Base-by-base conservation (phyloP, 2,329 filamentous ascomycete genomes). In the Nemania serpens region DNA sequence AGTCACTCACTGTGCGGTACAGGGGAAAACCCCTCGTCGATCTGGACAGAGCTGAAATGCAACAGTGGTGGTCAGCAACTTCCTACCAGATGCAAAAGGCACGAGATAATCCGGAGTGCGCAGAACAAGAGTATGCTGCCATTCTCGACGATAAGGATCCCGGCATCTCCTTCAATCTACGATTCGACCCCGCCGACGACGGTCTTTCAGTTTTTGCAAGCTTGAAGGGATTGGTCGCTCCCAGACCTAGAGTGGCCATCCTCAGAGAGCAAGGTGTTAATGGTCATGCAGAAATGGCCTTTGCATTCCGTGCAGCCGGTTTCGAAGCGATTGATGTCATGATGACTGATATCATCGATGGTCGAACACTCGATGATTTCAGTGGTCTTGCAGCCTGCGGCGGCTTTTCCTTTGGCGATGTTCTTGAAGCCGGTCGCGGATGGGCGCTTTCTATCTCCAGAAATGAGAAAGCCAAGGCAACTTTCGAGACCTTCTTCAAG, bases 251-350 rank as follows among this genome's bases (percentile, higher is more conserved):
- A 34, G 93, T 99, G 22, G 95, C 95, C 45, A 96, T 99, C 69
- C 86, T 99, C 20, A 86, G 95, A 72, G 95, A 98, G 76, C 93
- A 97, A 75, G 95, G 95, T 74, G 91, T 97, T 68, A 98, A 99
- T 78, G 91, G 93, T 43, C 87, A 97, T 70, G 88, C 92, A n/a
- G 95, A 99, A 76, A 96, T 99, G 66, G 95, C 95, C 1, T 98
- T 96, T 72, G 93, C 93, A 50, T 98, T 98, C 83, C 88, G 90
- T 66, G 88, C 88, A 37, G 94, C 95, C 45, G 94, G 94, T 39
- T 98, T 98, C 79, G 89, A 93, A 51, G 87, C 93, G 13, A 86
- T 98, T 48, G 94, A 99, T 72, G 89, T 98, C 1, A 94, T 97
- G 82, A 98, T 99, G 95, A 95, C 90, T 3, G 94, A 98, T 70